Percentiles rank a stretch among this genome's conserved stretches.
Conservation (phyloP, 106 monocot genomes). For the Dendrobium huoshanense region DNA sequence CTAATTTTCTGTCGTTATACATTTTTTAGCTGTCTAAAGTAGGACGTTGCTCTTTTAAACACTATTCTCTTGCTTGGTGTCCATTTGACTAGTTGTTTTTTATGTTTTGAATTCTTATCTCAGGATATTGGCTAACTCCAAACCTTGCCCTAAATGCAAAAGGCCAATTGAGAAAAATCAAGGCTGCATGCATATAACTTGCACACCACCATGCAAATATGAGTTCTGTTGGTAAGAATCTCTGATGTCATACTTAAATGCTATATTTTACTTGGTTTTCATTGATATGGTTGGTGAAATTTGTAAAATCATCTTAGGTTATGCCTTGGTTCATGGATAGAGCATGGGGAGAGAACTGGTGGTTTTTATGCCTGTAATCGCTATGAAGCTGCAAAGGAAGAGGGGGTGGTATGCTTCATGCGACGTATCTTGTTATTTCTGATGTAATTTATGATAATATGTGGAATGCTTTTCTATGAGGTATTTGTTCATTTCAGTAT, state of each 20-base stretch:
- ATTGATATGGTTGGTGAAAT: neutral
- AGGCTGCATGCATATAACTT: conserved; percentile 94
- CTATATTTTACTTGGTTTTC: neutral
- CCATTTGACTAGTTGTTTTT: neutral
- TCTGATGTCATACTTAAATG: neutral
- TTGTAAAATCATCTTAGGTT: conserved; percentile 36
- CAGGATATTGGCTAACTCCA: conserved; percentile 91
- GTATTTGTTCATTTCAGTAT: conserved; percentile 43
- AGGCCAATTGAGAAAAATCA: conserved; percentile 94
- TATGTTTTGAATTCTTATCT: conserved; percentile 4
- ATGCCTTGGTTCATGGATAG: conserved; percentile 76
- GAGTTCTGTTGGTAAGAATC: conserved; percentile 79
- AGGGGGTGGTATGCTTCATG: conserved; percentile 58
- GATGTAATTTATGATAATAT: neutral
- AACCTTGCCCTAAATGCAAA: conserved; percentile 91
- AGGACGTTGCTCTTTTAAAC: neutral
- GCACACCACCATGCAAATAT: conserved; percentile 86
- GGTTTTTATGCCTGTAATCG: conserved; percentile 90
- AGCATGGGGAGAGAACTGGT: conserved; percentile 89
- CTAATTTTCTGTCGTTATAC: neutral
- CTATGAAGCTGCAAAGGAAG: conserved; percentile 80
- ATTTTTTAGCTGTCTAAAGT: neutral
- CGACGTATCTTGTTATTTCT: neutral
- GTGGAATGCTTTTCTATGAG: neutral
- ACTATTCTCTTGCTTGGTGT: neutral